These are phyloP conservation scores for Termitomyces sp. DNA, from an alignment of 768 basidiomycete species.

Conservation along the genomic window DNA sequence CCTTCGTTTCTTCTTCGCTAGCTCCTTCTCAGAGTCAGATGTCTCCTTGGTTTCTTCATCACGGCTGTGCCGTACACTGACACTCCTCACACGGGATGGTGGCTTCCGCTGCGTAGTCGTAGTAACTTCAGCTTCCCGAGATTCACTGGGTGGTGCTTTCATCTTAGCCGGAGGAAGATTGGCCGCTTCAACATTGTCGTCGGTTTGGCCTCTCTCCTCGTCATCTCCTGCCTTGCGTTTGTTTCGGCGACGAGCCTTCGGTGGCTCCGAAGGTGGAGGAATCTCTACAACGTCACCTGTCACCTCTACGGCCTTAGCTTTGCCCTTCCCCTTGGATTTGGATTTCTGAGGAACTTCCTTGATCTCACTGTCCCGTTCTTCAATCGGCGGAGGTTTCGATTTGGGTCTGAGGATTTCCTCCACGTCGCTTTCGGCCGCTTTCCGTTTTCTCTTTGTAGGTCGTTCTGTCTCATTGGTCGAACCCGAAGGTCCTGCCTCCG, in stretches of 20 bases:
- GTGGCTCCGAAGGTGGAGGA: conserved; percentile 1
- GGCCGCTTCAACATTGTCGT: conserved; percentile 16
- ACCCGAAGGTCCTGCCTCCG: conserved; percentile 11
- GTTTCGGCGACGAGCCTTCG: conserved; percentile 15
- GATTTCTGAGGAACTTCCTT: conserved; percentile 16
- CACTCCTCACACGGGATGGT: conserved; percentile 15
- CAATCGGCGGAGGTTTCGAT: conserved; percentile 16
- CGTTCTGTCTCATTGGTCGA: background rate
- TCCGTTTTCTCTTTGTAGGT: conserved; percentile 5
- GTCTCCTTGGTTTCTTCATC: conserved; percentile 2
- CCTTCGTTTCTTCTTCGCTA: conserved; percentile 62
- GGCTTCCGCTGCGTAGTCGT: conserved; percentile 8
- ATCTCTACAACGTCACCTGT: conserved; percentile 22
- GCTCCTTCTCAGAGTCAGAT: conserved; percentile 8
- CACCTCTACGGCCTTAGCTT: conserved; percentile 16
- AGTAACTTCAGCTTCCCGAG: background rate
- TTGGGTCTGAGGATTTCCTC: conserved; percentile 8
- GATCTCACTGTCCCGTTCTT: conserved; percentile 13
- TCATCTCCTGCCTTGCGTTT: conserved; percentile 24
- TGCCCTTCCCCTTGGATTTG: conserved; percentile 29
- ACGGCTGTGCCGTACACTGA: conserved; percentile 6
- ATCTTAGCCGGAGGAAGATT: conserved; percentile 14
- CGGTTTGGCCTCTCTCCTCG: conserved; percentile 14
- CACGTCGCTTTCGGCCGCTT: conserved; percentile 15
- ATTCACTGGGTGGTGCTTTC: conserved; percentile 13